phyloP scores from a whole-genome alignment of 2,329 filamentous ascomycete genomes.

The Fusarium sublunatum region DNA sequence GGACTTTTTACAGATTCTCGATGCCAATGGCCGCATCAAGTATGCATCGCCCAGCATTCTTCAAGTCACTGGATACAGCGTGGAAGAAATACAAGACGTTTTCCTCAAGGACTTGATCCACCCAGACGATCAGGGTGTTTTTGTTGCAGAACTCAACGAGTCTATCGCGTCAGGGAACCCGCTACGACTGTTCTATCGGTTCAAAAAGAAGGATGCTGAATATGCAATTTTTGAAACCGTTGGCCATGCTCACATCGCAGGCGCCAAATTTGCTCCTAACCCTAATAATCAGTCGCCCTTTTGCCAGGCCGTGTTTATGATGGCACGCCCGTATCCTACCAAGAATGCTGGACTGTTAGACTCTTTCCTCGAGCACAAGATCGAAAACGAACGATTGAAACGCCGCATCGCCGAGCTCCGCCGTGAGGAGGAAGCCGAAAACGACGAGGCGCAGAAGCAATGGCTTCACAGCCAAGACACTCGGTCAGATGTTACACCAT shows the following conservation, averaged over 20 bases:
- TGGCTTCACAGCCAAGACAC: conserved; percentile 69
- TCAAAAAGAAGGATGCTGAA: conserved; percentile 77
- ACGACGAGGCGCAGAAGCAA: conserved; percentile 71
- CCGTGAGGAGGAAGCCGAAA: conserved; percentile 85
- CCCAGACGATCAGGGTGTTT: conserved; percentile 83
- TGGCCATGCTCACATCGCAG: conserved; percentile 88
- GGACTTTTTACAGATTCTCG: conserved; percentile 89
- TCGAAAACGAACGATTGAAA: conserved; percentile 89
- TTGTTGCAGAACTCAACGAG: conserved; percentile 89
- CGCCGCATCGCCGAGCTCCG: conserved; percentile 87
- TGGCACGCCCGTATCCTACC: conserved; percentile 89
- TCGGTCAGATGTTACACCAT: conserved; percentile 64
- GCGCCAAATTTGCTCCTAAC: conserved; percentile 71
- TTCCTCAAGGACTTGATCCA: conserved; percentile 88
- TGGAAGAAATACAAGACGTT: conserved; percentile 76
- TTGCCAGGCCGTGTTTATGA: conserved; percentile 93
- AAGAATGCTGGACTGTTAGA: conserved; percentile 87
- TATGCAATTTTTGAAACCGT: conserved; percentile 91
- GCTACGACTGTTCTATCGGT: conserved; percentile 86
- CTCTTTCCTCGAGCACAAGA: conserved; percentile 95
- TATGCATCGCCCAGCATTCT: conserved; percentile 87
- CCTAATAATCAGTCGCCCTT: conserved; percentile 73
- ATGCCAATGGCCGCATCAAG: conserved; percentile 82
- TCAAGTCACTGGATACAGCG: conserved; percentile 78
- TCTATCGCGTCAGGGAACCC: conserved; percentile 84